A percentile compares a stretch with the other conserved stretches of the same genome.
phyloP scores from a whole-genome alignment of 2,329 filamentous ascomycete genomes.

The Alternaria postmessia region DNA sequence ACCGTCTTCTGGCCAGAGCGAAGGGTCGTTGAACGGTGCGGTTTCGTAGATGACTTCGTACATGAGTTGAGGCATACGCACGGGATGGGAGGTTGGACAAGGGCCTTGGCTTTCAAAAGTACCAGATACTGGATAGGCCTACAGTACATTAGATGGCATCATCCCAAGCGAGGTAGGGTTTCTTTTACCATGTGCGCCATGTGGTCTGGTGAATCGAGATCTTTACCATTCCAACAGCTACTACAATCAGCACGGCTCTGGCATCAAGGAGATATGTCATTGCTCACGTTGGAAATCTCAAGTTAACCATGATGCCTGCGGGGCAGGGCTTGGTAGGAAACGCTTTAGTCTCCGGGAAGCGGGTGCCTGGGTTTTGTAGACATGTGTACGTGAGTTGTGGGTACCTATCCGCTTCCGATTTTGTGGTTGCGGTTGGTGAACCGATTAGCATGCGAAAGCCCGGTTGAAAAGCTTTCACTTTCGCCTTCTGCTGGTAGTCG shows the following conservation, averaged over 20 bases:
- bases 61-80: conserved; percentile 34
- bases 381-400: conserved; percentile 58
- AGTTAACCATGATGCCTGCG: conserved; percentile 56
- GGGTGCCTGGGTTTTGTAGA: conserved; percentile 51
- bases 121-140: conserved; percentile 29
- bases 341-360: conserved; percentile 52
- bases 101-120: conserved; percentile 54
- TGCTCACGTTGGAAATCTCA: conserved; percentile 49
- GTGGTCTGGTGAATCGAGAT: conserved; percentile 37
- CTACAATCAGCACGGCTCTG: conserved; percentile 32
- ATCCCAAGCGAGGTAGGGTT: not conserved
- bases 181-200: conserved; percentile 29
- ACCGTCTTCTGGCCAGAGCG: conserved; percentile 34
- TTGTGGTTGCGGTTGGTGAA: conserved; percentile 26
- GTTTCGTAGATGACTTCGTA: conserved; percentile 48
- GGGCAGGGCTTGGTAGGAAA: conserved; percentile 53
- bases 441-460: conserved; percentile 45
- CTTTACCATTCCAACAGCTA: conserved; percentile 53
- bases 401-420: conserved; percentile 49
- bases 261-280: not conserved
- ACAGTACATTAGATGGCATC: not conserved
- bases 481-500: conserved; percentile 39
- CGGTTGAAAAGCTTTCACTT: conserved; percentile 55
- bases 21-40: conserved; percentile 41
- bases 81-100: conserved; percentile 60